A percentile compares a stretch with the other conserved stretches of the same genome.
Evolutionary conservation across 2,329 filamentous ascomycete genomes (phyloP).

Genomic region (Keithomyces neogunnii): DNA sequence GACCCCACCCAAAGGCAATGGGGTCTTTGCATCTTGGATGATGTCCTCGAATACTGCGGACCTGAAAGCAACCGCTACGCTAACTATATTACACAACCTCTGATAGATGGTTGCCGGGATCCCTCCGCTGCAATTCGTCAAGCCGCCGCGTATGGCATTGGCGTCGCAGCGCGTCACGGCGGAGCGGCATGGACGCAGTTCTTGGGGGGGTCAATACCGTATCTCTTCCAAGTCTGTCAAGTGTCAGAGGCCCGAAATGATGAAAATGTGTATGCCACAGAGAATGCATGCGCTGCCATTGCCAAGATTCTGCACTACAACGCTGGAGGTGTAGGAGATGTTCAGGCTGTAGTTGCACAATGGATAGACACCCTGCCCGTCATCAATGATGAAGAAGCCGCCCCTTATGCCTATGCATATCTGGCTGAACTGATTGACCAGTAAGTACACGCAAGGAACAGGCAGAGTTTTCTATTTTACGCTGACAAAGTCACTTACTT

Average conservation of each 20-base stretch:
- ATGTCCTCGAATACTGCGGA: conserved; percentile 95
- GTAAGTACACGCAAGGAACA: conserved; percentile 48
- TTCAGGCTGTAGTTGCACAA: conserved; percentile 66
- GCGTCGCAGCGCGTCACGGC: conserved; percentile 88
- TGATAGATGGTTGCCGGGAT: conserved; percentile 80
- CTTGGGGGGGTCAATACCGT: conserved; percentile 67
- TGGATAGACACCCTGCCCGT: conserved; percentile 92
- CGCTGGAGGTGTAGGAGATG: conserved; percentile 63
- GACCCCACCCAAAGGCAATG: conserved; percentile 94
- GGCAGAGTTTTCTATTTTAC: background rate
- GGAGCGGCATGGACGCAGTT: conserved; percentile 84
- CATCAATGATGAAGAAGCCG: conserved; percentile 92
- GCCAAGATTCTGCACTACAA: conserved; percentile 96
- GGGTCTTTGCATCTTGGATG: conserved; percentile 98
- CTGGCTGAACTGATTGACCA: conserved; percentile 85
- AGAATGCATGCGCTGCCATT: conserved; percentile 93
- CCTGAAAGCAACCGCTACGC: conserved; percentile 80
- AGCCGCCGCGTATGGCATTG: conserved; percentile 91
- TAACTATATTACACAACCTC: conserved; percentile 75
- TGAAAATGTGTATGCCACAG: conserved; percentile 92
- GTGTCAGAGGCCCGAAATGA: conserved; percentile 76
- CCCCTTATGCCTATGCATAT: conserved; percentile 91
- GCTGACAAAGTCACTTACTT: conserved; percentile 2
- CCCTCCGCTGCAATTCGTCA: conserved; percentile 85
- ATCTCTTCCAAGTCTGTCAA: conserved; percentile 76